phyloP scores from a whole-genome alignment of 139 green algal genomes.

The Deuterostichococcus epilithicus region DNA sequence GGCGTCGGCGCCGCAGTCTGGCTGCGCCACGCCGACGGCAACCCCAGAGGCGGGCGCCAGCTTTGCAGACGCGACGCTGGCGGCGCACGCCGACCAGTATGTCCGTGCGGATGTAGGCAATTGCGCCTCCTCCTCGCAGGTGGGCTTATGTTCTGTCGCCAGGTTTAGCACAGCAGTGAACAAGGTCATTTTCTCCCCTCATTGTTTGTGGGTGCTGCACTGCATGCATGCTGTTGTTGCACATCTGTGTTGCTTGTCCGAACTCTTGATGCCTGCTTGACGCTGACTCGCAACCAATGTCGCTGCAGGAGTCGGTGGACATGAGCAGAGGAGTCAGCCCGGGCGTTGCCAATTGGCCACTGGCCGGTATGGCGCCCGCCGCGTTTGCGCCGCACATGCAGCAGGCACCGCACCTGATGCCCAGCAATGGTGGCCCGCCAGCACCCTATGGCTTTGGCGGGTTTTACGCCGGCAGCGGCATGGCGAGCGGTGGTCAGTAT shows the following conservation, averaged over 20 bases:
- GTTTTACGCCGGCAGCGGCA: too few species aligned
- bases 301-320: neutral
- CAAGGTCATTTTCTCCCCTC: too few species aligned
- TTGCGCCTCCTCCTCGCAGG: neutral
- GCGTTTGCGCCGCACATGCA: neutral
- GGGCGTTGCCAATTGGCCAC: neutral
- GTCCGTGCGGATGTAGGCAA: neutral
- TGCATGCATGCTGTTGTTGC: too few species aligned
- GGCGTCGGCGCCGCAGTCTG: neutral
- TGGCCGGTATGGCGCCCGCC: neutral
- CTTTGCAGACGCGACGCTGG: neutral
- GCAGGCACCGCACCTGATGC: neutral
- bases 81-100: neutral
- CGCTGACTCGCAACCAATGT: too few species aligned
- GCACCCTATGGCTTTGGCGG: neutral
- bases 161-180: too few species aligned
- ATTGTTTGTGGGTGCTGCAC: too few species aligned
- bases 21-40: neutral
- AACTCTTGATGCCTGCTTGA: too few species aligned
- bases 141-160: neutral
- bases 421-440: too few species aligned
- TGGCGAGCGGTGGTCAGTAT: too few species aligned
- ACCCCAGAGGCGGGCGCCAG: neutral
- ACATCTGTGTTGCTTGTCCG: too few species aligned
- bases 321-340: neutral